Evolutionary conservation across 305 asterid genomes (phyloP).

Genomic region (Salvia sclarea): DNA sequence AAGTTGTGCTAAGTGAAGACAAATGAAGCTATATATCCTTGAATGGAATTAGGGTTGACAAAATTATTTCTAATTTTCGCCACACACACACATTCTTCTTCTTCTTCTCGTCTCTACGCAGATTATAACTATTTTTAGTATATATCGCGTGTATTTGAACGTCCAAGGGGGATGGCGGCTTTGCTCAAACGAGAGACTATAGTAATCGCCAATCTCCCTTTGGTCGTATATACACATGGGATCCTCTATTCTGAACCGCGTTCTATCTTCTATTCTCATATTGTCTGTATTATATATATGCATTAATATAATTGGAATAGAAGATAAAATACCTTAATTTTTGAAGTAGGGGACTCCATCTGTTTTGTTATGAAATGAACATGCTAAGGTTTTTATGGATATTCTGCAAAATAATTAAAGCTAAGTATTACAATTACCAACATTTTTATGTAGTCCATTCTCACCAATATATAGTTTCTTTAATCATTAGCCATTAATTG

Average conservation of each 20-base stretch:
- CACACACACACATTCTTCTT: neutral
- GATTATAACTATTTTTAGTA: too few relatives aligned
- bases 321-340: neutral
- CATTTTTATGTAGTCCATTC: neutral
- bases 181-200: neutral
- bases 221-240: neutral
- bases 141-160: too few relatives aligned
- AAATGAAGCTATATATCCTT: conserved; percentile 34
- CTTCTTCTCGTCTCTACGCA: too few relatives aligned
- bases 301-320: neutral
- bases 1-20: conserved; percentile 29
- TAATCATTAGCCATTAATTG: neutral
- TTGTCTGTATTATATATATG: neutral
- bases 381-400: too few relatives aligned
- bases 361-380: neutral
- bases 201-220: neutral
- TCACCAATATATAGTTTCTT: neutral
- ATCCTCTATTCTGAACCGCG: neutral
- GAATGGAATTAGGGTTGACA: conserved; percentile 34
- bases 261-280: neutral
- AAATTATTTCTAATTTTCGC: neutral
- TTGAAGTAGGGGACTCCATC: neutral
- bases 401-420: neutral
- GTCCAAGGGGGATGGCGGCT: neutral
- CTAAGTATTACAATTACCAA: neutral